Evolutionary conservation across 371 early-diverging fungal species (phyloP), one percentile per base, ranked within the genome.

Genomic region (Mucor velutinosus): DNA sequence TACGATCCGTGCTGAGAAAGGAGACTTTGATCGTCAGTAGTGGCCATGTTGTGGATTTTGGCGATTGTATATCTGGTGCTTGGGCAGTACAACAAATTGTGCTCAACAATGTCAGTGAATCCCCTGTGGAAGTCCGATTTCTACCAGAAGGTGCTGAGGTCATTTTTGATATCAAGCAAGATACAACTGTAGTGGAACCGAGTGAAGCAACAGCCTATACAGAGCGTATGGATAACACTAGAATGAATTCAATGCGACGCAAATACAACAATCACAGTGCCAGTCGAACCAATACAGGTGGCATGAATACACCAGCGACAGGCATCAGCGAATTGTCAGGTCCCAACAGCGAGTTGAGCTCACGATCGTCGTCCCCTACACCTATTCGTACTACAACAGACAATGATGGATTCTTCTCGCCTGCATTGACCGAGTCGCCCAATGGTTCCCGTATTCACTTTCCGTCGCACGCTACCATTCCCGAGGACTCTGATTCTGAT

Each of bases 11-110:
- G 5, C 80, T 88, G 58, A 84, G 88, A 39, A 92, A 96, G 60
- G 96, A 94, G 64, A 85, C 90, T 0, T 72, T 93, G 37, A 81
- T 90, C 0, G 86, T 98, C 39, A 90, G 90, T 61, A 90, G 89
- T 64, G 94, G 92, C 1, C 88, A 83, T 47, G 80, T 89, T 5
- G 65, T 99, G 11, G 97, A 98, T 76, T 99, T 98, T 84, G 97
- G 97, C 29, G 95, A 96, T 67, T 96, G 96, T 72, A 88, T 89
- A 62, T 92, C 95, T 33, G 98, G 98, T 27, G 72, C 78, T 27
- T 94, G 94, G 94, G 87, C 90, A 27, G 87, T 88, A 58, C 90
- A 91, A 58, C 87, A 89, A 37, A 79, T 98, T 10, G 85, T 90
- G 1, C 77, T 99, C 55, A 92, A 89, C 47, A 98, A 98, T 76